Evolutionary conservation across 1,139 yeast genomes (phyloP), one percentile per base, ranked within the genome.

Genomic region (Yamadazyma dushanensis): DNA sequence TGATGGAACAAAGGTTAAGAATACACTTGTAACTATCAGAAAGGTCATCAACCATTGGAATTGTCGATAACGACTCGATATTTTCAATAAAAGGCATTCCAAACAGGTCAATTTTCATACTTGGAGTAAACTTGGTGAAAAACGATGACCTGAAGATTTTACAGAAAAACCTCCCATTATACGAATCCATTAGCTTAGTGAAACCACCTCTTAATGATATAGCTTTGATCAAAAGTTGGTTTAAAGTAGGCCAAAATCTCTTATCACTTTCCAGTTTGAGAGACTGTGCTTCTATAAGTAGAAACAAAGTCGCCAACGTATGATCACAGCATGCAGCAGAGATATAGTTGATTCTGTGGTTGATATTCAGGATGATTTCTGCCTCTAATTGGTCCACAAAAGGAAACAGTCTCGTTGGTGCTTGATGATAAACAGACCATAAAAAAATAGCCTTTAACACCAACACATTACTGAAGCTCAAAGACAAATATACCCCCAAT

Each of bases 251-350:
- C 26, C 26, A 24, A 13, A 24, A 24, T 4, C 26, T 15, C 5
- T 6, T 9, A 9, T 24, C 26, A 13, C 16, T 16, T 13, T 24
- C 26, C 5, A 11, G 16, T 24, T 9, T 5, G 16, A 24, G 26
- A 4, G 26, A 24, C 16, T 24, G 16, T 4, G 9, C 16, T 9
- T 24, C 26, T 11, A 24, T 24, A 5, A 24, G 26, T 16, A 24
- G 14, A 9, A 24, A 24, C 16, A 28, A 8, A 4, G 31, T 28
- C 3, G 31, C 31, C 4, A 28, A 17, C 5, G 31, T 28, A 19
- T 28, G 31, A 11, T 28, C 31, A 28, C 31, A 28, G 23, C 31
- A 28, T 11, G 24, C 31, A 8, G 22, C 31, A 28, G 23, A 16
- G 7, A 28, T 19, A 10, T 15, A 28, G 8, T 28, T 22, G 9